A percentile compares a stretch with the other conserved stretches of the same genome.
Evolutionary conservation across 352 stramenopile genomes (phyloP).

Genomic region (Globisporangium uncinulatum): DNA sequence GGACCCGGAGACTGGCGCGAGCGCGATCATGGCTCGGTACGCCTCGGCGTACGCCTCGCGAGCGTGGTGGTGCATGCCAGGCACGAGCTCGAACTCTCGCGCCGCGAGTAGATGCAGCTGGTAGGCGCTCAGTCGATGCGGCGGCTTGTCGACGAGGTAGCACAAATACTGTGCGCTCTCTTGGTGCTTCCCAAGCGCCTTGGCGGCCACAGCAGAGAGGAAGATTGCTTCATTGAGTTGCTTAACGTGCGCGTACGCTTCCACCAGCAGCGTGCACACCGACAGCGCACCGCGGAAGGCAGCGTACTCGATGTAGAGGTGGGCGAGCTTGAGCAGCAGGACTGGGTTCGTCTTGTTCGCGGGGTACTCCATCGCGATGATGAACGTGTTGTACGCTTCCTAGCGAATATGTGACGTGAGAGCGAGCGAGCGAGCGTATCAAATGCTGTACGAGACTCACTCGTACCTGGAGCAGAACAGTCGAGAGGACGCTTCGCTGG

Average conservation of each 20-base stretch:
- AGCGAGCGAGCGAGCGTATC: neutral
- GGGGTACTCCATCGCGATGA: slow-evolving; percentile 76
- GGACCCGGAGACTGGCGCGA: slow-evolving; percentile 36
- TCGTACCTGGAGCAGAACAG: slow-evolving; percentile 7
- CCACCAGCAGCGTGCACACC: slow-evolving; percentile 60
- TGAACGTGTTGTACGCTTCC: slow-evolving; percentile 67
- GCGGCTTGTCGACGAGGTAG: slow-evolving; percentile 54
- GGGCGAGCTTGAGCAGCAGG: slow-evolving; percentile 44
- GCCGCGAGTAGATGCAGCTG: slow-evolving; percentile 54
- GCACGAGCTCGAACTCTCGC: slow-evolving; percentile 38
- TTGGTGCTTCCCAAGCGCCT: slow-evolving; percentile 39
- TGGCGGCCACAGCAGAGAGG: slow-evolving; percentile 49
- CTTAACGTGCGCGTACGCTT: slow-evolving; percentile 38
- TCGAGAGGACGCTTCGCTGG: slow-evolving; percentile 9
- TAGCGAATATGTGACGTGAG: slow-evolving; percentile 7
- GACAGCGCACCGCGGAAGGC: slow-evolving; percentile 55
- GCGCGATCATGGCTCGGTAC: slow-evolving; percentile 45
- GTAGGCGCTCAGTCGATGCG: slow-evolving; percentile 40
- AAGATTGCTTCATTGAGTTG: slow-evolving; percentile 57
- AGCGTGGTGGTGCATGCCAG: slow-evolving; percentile 33
- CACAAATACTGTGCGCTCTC: slow-evolving; percentile 73
- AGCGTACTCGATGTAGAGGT: slow-evolving; percentile 67
- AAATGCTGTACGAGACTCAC: neutral
- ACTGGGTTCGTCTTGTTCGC: slow-evolving; percentile 54
- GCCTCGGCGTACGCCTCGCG: slow-evolving; percentile 47